These are phyloP conservation scores for Exophiala bonariae DNA, from an alignment of 2,329 filamentous ascomycete species.

Conservation along the genomic window DNA sequence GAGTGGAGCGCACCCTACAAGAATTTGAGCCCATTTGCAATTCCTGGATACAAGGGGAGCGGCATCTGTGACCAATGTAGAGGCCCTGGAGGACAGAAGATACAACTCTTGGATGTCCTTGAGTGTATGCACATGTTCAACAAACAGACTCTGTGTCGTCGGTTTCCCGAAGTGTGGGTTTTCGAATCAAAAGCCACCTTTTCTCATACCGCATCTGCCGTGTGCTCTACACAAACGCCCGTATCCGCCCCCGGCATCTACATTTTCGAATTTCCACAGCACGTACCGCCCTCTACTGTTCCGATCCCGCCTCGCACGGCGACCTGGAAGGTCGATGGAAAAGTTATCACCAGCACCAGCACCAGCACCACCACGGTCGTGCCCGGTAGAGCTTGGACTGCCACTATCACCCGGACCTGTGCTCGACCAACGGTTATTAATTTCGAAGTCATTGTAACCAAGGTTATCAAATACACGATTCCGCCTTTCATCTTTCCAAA, in stretches of 20 bases:
- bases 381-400: constrained; percentile 5
- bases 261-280: constrained; percentile 7
- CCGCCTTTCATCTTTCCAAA: constrained; percentile 6
- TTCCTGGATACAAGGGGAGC: constrained; percentile 6
- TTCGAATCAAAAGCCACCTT: constrained; percentile 1
- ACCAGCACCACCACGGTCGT: constrained; percentile 1
- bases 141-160: constrained; percentile 1
- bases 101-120: constrained; percentile 2
- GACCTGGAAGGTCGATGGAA: neutral
- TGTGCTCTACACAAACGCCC: neutral
- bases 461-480: constrained; percentile 5
- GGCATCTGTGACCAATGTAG: constrained; percentile 6
- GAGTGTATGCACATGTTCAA: neutral
- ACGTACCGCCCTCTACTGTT: constrained; percentile 5
- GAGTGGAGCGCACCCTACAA: constrained; percentile 10
- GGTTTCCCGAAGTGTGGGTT: constrained; percentile 2
- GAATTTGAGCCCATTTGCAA: constrained; percentile 6
- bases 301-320: neutral
- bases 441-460: constrained; percentile 7
- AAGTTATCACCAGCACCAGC: neutral
- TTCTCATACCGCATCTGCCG: neutral
- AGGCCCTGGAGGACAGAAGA: constrained; percentile 1
- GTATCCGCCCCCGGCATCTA: constrained; percentile 4
- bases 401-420: constrained; percentile 4
- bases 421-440: constrained; percentile 6